Evolutionary conservation across 2,329 filamentous ascomycete genomes (phyloP).

Genomic region (Aureobasidium melanogenum): DNA sequence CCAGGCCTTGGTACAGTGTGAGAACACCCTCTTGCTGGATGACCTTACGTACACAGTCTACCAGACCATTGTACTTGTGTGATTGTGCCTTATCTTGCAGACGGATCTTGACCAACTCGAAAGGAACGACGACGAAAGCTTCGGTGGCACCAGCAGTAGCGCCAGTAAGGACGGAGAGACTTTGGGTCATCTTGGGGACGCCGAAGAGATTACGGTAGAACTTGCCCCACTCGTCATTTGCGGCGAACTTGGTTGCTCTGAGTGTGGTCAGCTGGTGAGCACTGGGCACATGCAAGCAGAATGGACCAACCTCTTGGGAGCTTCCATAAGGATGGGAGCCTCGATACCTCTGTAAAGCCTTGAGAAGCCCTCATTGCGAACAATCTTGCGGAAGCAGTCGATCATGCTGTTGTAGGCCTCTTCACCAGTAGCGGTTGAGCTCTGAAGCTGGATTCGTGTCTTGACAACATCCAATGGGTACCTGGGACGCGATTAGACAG

Average conservation of each 20-base stretch:
- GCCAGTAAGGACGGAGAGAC: constrained; percentile 83
- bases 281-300: neutral
- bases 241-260: constrained; percentile 94
- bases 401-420: constrained; percentile 95
- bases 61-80: constrained; percentile 73
- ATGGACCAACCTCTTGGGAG: constrained; percentile 58
- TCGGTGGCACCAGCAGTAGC: constrained; percentile 93
- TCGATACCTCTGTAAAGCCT: constrained; percentile 92
- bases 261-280: neutral
- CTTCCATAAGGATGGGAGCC: constrained; percentile 96
- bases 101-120: constrained; percentile 97
- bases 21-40: constrained; percentile 73
- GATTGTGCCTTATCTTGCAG: constrained; percentile 92
- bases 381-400: constrained; percentile 96
- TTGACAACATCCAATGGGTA: constrained; percentile 98
- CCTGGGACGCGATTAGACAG: neutral
- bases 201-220: constrained; percentile 86
- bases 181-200: constrained; percentile 79
- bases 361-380: constrained; percentile 85
- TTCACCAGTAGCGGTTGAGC: constrained; percentile 58
- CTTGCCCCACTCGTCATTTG: constrained; percentile 97
- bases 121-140: constrained; percentile 92
- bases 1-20: constrained; percentile 91
- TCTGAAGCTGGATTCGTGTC: constrained; percentile 90
- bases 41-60: constrained; percentile 75